Conservation (phyloP, 2,329 filamentous ascomycete genomes). For the Aspergillus costaricaensis region DNA sequence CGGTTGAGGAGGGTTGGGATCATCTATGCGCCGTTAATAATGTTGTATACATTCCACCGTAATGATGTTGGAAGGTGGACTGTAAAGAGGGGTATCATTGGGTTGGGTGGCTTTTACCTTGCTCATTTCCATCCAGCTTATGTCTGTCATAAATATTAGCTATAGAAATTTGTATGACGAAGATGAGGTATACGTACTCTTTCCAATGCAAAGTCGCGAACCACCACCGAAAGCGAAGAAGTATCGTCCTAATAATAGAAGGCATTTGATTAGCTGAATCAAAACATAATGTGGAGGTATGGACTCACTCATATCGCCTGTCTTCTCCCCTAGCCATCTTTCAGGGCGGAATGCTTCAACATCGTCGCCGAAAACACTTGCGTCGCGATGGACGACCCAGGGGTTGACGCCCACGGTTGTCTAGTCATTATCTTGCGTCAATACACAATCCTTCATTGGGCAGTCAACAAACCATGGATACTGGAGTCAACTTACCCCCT, state of each 20-base stretch:
- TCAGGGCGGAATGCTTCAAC: slow-evolving; percentile 35
- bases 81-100: no score
- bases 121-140: not conserved
- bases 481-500: slow-evolving; percentile 20
- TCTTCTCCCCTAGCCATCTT: slow-evolving; percentile 30
- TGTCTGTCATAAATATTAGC: not conserved
- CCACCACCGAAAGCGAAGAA: not conserved
- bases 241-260: not conserved
- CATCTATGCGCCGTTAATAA: no score
- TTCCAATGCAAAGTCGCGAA: not conserved
- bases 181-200: not conserved
- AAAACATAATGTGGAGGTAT: no score
- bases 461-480: no score
- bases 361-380: slow-evolving; percentile 35
- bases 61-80: no score
- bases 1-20: not conserved
- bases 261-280: not conserved
- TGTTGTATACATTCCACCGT: no score
- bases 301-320: not conserved
- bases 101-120: not conserved
- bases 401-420: slow-evolving; percentile 33
- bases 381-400: slow-evolving; percentile 36
- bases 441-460: no score
- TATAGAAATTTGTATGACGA: no score
- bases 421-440: slow-evolving; percentile 2